These are phyloP conservation scores for Nicotiana tabacum DNA, from an alignment of 257 asterid genomes.

Conservation along the genomic window DNA sequence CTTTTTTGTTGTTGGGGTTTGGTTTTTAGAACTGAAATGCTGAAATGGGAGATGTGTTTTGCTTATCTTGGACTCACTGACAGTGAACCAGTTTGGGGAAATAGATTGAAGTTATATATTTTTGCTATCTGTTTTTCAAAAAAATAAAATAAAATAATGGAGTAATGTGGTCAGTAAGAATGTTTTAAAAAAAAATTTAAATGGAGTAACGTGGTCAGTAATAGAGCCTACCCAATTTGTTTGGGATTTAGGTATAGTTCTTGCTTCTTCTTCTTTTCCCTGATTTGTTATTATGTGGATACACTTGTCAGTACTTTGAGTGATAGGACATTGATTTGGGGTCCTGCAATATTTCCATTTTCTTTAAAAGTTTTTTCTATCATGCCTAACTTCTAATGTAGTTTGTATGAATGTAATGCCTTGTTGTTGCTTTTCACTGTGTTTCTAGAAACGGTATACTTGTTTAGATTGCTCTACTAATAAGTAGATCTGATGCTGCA, in stretches of 20 bases:
- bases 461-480: neutral
- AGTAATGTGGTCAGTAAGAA: too few relatives aligned
- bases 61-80: conserved; percentile 12
- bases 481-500: conserved; percentile 14
- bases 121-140: conserved; percentile 10
- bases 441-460: conserved; percentile 4
- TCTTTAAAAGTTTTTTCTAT: neutral
- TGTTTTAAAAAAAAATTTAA: too few relatives aligned
- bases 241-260: too few relatives aligned
- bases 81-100: conserved; percentile 10
- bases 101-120: neutral
- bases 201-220: too few relatives aligned
- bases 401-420: neutral
- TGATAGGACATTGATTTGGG: neutral
- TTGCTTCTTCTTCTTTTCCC: neutral
- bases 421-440: conserved; percentile 3
- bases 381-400: neutral
- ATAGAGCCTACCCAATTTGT: too few relatives aligned
- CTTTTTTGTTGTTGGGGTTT: conserved; percentile 11
- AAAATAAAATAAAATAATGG: too few relatives aligned
- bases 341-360: neutral
- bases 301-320: neutral
- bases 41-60: conserved; percentile 21
- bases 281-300: neutral
- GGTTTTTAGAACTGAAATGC: neutral